Conservation (phyloP, 1,139 yeast species). For the Starmera stellimalicola region DNA sequence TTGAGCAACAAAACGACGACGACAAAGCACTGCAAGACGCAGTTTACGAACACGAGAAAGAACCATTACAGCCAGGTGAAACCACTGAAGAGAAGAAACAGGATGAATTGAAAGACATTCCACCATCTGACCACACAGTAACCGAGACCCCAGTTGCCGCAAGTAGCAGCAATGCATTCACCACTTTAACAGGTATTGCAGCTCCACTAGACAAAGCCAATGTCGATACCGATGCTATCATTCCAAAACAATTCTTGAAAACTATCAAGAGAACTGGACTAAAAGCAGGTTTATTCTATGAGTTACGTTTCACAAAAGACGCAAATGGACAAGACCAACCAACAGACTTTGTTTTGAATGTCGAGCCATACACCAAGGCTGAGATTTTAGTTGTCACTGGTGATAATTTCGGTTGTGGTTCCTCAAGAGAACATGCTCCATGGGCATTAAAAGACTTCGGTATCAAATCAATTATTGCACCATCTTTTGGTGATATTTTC, state of each 20-base stretch:
- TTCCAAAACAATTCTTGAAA: conserved; percentile 95
- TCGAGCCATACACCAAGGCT: conserved; percentile 70
- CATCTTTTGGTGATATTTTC: conserved; percentile 96
- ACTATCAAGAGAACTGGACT: conserved; percentile 97
- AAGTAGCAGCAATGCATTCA: conserved; percentile 68
- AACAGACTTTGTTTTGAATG: conserved; percentile 85
- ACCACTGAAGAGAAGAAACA: conserved; percentile 25
- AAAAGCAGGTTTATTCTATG: conserved; percentile 80
- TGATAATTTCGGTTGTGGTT: conserved; percentile 97
- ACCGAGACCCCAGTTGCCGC: conserved; percentile 30
- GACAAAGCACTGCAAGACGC: conserved; percentile 58
- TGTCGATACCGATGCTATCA: conserved; percentile 96
- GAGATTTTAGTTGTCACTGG: conserved; percentile 87
- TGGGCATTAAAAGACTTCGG: conserved; percentile 99
- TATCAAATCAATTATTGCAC: conserved; percentile 90
- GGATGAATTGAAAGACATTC: conserved; percentile 52
- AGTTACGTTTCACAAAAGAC: conserved; percentile 68
- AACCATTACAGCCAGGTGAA: conserved; percentile 34
- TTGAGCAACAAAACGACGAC: conserved; percentile 40
- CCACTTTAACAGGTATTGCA: conserved; percentile 70
- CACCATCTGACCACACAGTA: conserved; percentile 30
- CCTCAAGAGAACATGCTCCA: conserved; percentile 98
- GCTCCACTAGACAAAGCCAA: conserved; percentile 94
- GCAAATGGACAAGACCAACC: conserved; percentile 64
- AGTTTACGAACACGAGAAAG: conserved; percentile 62